These are phyloP conservation scores for Saccharomyces eubayanus DNA, from an alignment of 805 yeast genomes.

Conservation along the genomic window DNA sequence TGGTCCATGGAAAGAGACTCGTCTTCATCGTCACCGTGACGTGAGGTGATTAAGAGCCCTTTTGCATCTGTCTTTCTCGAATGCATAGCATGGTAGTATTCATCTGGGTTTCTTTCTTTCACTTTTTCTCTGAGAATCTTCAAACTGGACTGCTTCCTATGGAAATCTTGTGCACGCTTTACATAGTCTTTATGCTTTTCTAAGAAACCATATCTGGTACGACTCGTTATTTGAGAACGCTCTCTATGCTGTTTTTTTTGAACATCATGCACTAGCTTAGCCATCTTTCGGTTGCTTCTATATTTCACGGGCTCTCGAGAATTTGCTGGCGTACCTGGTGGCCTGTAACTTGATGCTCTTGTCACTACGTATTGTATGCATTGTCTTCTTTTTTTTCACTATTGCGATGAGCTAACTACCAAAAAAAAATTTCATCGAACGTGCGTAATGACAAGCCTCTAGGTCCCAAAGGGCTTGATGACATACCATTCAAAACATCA, in stretches of 20 bases:
- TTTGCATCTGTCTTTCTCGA: conserved; percentile 53
- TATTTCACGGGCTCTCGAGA: background rate
- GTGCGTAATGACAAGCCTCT: background rate
- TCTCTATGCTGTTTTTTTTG: conserved; percentile 96
- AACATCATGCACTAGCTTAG: conserved; percentile 75
- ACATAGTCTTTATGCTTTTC: conserved; percentile 88
- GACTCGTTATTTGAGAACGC: conserved; percentile 73
- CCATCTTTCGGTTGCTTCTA: conserved; percentile 38
- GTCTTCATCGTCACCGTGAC: conserved; percentile 43
- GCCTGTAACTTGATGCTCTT: background rate
- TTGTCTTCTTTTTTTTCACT: background rate
- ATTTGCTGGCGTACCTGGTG: background rate
- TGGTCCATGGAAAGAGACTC: conserved; percentile 56
- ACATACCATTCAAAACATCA: background rate
- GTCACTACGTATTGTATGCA: background rate
- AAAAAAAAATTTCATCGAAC: background rate
- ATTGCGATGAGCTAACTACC: background rate
- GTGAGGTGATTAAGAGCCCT: conserved; percentile 60
- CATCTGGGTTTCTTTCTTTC: conserved; percentile 78
- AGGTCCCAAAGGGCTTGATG: background rate
- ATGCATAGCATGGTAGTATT: conserved; percentile 91
- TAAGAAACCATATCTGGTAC: conserved; percentile 71
- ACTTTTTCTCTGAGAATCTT: conserved; percentile 70
- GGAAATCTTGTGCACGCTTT: conserved; percentile 60
- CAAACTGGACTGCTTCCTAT: conserved; percentile 49